Base-by-base conservation (phyloP, 2,329 filamentous ascomycete species). In the Fusarium liriodendri region DNA sequence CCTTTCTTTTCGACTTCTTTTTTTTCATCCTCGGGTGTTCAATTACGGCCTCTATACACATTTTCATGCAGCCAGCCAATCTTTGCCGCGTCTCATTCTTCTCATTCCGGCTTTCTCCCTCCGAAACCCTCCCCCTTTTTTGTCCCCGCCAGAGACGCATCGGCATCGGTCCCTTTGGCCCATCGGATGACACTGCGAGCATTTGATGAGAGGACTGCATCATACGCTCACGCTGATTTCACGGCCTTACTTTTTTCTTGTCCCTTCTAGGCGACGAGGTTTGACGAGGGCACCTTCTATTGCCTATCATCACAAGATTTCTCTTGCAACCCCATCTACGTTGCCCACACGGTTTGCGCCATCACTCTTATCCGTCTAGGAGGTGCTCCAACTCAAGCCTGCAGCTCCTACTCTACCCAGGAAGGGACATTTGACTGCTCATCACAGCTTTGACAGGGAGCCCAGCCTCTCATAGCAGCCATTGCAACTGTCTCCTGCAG, bases 51-150 rank as follows among this genome's bases (percentile, higher is more conserved):
- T 52, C 59, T 55, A 29, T 29, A 18, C 42, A 18, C 42, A 52
- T 18, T 55, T 37, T 20, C 55, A 33, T 29, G n/a, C 50, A 50
- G 27, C 27, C 62, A 70, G n/a, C 58, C 45, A 62, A 52, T 63
- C 50, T 70, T 73, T 62, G 66, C 55, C 62, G 60, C 54, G 40
- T 70, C 42, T 59, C 55, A 40, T 57, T 62, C 47, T 55, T 62
- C 50, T 70, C 64, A 59, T 75, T 68, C 54, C 62, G 55, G 60
- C 35, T 67, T 66, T 65, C 38, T 71, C 27, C 52, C 25, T 54
- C 59, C 45, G 66, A 72, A 72, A 64, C 60, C 20, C 58, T 62
- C 47, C 37, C 69, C 69, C 72, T 67, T 64, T 75, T 75, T 67
- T 59, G 42, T 63, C 72, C 52, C 66, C 60, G 57, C 66, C 69